Conservation (phyloP, 192 early-diverging fungal species). For the Ramicandelaber brevisporus region DNA sequence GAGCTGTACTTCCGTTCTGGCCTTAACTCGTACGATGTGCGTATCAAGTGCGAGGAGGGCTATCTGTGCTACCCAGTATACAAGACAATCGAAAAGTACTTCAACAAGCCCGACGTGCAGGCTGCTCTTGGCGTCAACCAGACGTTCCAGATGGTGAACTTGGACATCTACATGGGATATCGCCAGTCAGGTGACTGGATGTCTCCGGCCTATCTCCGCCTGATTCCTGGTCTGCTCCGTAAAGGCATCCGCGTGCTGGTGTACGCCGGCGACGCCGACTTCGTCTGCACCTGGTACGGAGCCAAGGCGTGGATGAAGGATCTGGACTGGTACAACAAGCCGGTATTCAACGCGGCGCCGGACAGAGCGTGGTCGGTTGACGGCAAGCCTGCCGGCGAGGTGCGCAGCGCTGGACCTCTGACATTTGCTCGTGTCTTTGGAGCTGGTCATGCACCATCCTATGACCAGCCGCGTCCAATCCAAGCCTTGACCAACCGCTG, state of each 20-base stretch:
- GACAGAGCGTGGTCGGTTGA: slow-evolving; percentile 45
- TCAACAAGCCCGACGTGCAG: slow-evolving; percentile 53
- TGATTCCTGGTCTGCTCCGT: slow-evolving; percentile 44
- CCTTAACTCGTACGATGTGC: slow-evolving; percentile 84
- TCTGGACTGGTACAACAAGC: slow-evolving; percentile 58
- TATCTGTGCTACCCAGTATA: slow-evolving; percentile 75
- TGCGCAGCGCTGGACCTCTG: slow-evolving; percentile 38
- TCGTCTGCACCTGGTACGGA: slow-evolving; percentile 73
- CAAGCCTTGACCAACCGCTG: slow-evolving; percentile 75
- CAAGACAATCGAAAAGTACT: slow-evolving; percentile 44
- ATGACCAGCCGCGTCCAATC: slow-evolving; percentile 61
- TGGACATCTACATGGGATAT: slow-evolving; percentile 57
- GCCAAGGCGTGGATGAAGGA: slow-evolving; percentile 82
- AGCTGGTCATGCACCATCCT: slow-evolving; percentile 81
- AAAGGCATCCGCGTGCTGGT: slow-evolving; percentile 61
- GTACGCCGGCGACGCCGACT: slow-evolving; percentile 86
- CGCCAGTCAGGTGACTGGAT: slow-evolving; percentile 70
- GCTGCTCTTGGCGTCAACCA: slow-evolving; percentile 46
- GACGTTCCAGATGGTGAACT: slow-evolving; percentile 53
- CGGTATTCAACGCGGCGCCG: slow-evolving; percentile 32
- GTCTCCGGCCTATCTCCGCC: slow-evolving; percentile 45
- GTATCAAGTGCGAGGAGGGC: slow-evolving; percentile 56
- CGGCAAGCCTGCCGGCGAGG: slow-evolving; percentile 26
- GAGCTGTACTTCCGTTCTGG: slow-evolving; percentile 53
- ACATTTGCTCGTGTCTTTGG: slow-evolving; percentile 68